Conservation (phyloP, 2,329 filamentous ascomycete genomes). For the Colletotrichum orchidophilum region DNA sequence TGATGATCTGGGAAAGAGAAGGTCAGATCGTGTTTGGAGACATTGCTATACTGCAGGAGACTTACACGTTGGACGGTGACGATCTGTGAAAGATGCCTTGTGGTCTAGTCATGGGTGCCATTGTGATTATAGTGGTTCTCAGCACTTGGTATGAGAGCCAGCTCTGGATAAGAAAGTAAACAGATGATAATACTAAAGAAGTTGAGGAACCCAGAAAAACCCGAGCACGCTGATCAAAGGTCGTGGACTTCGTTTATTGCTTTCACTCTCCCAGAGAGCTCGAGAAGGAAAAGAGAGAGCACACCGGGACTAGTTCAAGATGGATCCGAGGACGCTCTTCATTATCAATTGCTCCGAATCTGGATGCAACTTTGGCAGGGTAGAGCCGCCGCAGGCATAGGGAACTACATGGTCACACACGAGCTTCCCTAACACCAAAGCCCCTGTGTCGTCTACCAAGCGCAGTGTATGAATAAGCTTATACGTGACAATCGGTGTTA, state of each 20-base stretch:
- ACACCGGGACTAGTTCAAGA: neutral
- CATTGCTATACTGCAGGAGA: neutral
- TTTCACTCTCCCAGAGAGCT: slow-evolving; percentile 35
- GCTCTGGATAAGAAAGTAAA: slow-evolving; percentile 19
- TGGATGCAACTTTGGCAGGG: slow-evolving; percentile 13
- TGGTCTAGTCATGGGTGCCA: slow-evolving; percentile 32
- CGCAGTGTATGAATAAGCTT: slow-evolving; percentile 29
- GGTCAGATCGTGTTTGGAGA: neutral
- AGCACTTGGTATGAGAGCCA: slow-evolving; percentile 28
- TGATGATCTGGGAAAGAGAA: neutral
- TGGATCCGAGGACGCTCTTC: slow-evolving; percentile 19
- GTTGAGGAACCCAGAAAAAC: slow-evolving; percentile 12
- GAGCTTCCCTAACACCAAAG: slow-evolving; percentile 19
- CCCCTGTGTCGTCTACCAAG: slow-evolving; percentile 27
- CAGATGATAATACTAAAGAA: slow-evolving; percentile 8
- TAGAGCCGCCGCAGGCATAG: slow-evolving; percentile 25
- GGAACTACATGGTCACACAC: slow-evolving; percentile 9
- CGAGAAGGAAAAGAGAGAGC: slow-evolving; percentile 13
- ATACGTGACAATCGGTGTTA: slow-evolving; percentile 30
- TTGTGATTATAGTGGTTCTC: slow-evolving; percentile 22
- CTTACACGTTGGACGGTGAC: slow-evolving; percentile 24
- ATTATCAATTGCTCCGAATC: slow-evolving; percentile 29
- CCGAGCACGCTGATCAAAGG: slow-evolving; percentile 16
- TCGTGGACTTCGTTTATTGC: slow-evolving; percentile 18
- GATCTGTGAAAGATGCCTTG: slow-evolving; percentile 26